These are phyloP conservation scores for Eutrema japonicum DNA, from an alignment of 345 rosid genomes.

Conservation along the genomic window DNA sequence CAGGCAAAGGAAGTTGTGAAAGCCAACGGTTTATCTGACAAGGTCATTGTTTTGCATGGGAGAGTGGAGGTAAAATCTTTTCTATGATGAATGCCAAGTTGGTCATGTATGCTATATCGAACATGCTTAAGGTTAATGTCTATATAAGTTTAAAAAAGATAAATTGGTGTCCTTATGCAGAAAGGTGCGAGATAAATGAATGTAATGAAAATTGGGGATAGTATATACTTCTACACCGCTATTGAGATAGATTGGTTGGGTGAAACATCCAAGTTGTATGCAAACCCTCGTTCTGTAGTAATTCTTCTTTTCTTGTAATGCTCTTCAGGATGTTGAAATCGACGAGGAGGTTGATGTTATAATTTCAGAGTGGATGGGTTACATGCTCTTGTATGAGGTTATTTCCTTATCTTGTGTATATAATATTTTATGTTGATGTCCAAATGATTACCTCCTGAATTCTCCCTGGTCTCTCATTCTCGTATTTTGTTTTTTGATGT, in stretches of 20 bases:
- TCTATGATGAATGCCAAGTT: constrained; percentile 14
- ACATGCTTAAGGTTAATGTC: constrained; percentile 23
- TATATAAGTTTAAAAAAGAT: constrained; percentile 9
- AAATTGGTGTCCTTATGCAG: background rate
- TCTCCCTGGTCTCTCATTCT: constrained; percentile 20
- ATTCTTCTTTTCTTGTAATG: constrained; percentile 28
- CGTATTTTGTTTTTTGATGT: constrained; percentile 15
- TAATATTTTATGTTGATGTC: constrained; percentile 12
- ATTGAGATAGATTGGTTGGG: constrained; percentile 21
- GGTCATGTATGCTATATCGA: constrained; percentile 13
- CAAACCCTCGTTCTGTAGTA: constrained; percentile 17
- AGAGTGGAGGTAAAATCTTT: constrained; percentile 79
- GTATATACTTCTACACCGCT: constrained; percentile 1
- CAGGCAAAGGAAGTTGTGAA: constrained; percentile 98
- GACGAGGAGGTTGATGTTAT: constrained; percentile 95
- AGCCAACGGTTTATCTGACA: constrained; percentile 87
- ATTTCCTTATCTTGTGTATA: constrained; percentile 34
- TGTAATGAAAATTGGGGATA: constrained; percentile 21
- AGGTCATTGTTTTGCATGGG: constrained; percentile 84
- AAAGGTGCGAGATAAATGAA: constrained; percentile 10
- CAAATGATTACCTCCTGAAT: constrained; percentile 19
- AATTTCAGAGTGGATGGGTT: constrained; percentile 99
- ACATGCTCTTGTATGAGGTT: constrained; percentile 98
- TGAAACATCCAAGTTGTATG: constrained; percentile 17
- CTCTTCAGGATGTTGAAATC: constrained; percentile 88